phyloP scores from a whole-genome alignment of 495 filamentous ascomycete species.

The Gamarada debralockiae region DNA sequence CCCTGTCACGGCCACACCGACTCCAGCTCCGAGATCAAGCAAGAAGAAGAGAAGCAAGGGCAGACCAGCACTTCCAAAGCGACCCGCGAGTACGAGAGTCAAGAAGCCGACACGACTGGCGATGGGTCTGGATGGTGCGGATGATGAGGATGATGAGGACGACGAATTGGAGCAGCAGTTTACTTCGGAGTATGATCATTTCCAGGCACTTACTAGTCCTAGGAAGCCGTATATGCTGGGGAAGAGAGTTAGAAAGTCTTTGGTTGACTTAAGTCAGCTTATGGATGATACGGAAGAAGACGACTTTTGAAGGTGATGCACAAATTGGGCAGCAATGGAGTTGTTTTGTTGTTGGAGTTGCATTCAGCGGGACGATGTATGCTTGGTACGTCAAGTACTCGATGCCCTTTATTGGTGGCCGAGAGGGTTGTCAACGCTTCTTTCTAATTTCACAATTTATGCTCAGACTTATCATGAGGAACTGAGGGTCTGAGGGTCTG shows the following conservation, averaged over 20 bases:
- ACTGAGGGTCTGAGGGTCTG: too few relatives aligned
- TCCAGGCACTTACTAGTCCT: conserved; percentile 13
- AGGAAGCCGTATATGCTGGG: conserved; percentile 5
- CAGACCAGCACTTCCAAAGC: neutral
- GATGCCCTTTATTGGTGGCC: too few relatives aligned
- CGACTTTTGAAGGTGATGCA: neutral
- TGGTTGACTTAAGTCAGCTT: neutral
- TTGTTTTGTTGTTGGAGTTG: neutral
- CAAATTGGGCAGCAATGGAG: neutral
- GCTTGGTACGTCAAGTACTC: neutral
- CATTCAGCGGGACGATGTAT: neutral
- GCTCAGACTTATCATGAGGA: too few relatives aligned
- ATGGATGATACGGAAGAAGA: conserved; percentile 1
- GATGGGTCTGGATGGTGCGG: conserved; percentile 4
- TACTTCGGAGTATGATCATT: conserved; percentile 15
- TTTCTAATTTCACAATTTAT: too few relatives aligned
- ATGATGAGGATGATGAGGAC: conserved; percentile 11
- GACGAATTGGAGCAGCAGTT: conserved; percentile 2
- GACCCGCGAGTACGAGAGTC: conserved; percentile 6
- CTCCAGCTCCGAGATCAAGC: neutral
- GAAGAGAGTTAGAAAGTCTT: conserved; percentile 11
- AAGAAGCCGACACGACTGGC: conserved; percentile 6
- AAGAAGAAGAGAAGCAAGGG: neutral
- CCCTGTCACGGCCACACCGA: neutral
- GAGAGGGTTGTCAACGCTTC: too few relatives aligned